phyloP scores from a whole-genome alignment of 2,329 filamentous ascomycete genomes.

The Allantophomopsis lycopodina region DNA sequence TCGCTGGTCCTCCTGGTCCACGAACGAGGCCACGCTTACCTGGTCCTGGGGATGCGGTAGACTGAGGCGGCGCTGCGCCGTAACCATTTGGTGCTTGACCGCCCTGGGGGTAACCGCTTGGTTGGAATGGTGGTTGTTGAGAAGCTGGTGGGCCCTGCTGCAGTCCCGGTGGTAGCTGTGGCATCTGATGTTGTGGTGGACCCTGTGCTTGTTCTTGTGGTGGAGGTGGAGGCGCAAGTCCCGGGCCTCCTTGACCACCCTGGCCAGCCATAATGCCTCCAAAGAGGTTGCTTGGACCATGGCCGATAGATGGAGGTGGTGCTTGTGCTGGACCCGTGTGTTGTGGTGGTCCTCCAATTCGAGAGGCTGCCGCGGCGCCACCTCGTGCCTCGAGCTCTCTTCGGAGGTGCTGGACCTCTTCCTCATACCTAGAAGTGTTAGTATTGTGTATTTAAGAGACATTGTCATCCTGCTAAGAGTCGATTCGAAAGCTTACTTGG shows the following conservation, averaged over 20 bases:
- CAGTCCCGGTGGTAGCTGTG: constrained; percentile 59
- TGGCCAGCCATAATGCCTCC: constrained; percentile 90
- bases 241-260: constrained; percentile 69
- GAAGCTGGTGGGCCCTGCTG: constrained; percentile 33
- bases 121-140: constrained; percentile 60
- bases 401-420: constrained; percentile 73
- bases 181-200: constrained; percentile 46
- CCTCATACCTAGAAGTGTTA: constrained; percentile 60
- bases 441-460: constrained; percentile 1
- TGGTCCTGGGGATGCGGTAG: constrained; percentile 76
- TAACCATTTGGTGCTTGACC: constrained; percentile 51
- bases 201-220: constrained; percentile 50
- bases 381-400: constrained; percentile 72
- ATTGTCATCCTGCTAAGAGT: neutral
- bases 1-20: constrained; percentile 61
- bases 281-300: constrained; percentile 82
- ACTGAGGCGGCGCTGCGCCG: constrained; percentile 68
- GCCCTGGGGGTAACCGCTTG: constrained; percentile 46
- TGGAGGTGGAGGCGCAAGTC: constrained; percentile 57
- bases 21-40: constrained; percentile 59
- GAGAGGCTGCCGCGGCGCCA: constrained; percentile 48
- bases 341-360: constrained; percentile 58
- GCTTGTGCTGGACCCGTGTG: constrained; percentile 74
- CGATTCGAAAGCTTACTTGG: constrained; percentile 56
- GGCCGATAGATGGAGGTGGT: constrained; percentile 72